Base-by-base conservation (phyloP, 768 basidiomycete genomes). In the Pleurotus cornucopiae region DNA sequence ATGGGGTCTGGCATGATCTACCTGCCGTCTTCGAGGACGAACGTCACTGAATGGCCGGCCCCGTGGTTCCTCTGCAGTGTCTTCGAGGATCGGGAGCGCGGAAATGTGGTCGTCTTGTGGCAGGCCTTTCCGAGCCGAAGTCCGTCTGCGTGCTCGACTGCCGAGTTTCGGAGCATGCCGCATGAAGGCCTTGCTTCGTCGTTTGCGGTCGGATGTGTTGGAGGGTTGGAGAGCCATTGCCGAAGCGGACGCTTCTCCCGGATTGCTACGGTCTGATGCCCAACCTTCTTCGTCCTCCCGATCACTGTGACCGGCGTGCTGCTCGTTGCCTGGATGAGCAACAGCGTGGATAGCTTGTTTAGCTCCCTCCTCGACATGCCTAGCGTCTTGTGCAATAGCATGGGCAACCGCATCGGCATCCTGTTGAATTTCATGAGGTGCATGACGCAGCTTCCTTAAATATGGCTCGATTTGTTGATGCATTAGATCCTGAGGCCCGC, bases 251-350 rank as follows among this genome's bases (percentile, higher is more conserved):
- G 57, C 53, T 23, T 62, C 60, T 20, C 61, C 66, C 20, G 65
- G 64, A 43, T 63, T 69, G 55, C 76, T 78, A 20, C 65, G 70
- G 47, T 89, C 88, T 5, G 85, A 88, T 14, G 77, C 76, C 86
- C 85, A 88, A 1, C 76, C 83, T 57, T 81, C 86, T 0, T 86
- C 84, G 14, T 82, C 82, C 4, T 77, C 81, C 30, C 30, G 30
- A 34, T 34, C 30, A 34, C 30, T 9, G 9, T 34, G 30, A 11
- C 7, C 6, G 30, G 7, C 11, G 3, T 34, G 30, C 30, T 9
- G 7, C 3, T 78, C 75, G 5, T 68, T 67, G 44, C 59, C 48
- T 34, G 56, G 49, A 14, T 34, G 55, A 40, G 44, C 30, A 41
- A 53, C 54, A 23, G 56, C 34, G 26, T 63, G 46, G 37, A 54